Conservation (phyloP, 305 asterid species). For the Fraxinus latifolia region DNA sequence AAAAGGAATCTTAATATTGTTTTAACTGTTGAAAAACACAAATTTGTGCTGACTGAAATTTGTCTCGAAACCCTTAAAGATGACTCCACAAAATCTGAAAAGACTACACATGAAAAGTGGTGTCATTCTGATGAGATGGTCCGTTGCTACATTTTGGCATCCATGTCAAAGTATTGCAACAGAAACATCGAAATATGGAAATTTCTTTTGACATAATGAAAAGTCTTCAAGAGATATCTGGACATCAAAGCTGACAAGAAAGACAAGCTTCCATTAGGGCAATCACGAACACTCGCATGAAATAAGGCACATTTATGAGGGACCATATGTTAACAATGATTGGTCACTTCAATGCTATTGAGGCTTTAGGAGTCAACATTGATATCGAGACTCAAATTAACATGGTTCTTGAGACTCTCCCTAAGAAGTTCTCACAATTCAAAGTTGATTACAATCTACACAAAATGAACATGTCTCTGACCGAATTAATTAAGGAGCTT, state of each 20-base stretch:
- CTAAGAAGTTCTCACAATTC: neutral
- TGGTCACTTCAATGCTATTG: neutral
- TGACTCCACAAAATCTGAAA: neutral
- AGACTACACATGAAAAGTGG: neutral
- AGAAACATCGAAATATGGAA: no score
- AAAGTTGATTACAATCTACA: neutral
- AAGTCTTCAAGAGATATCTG: neutral
- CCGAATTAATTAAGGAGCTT: no score
- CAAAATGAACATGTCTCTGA: neutral
- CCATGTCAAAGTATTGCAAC: neutral
- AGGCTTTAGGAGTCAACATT: neutral
- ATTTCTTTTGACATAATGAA: neutral
- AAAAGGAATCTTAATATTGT: neutral
- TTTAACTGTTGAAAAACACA: no score
- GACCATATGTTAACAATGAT: neutral
- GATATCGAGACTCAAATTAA: neutral
- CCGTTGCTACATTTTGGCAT: neutral
- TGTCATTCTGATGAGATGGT: neutral
- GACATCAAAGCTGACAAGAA: neutral
- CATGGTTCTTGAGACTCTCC: neutral
- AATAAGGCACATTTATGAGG: neutral
- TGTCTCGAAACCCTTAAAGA: neutral
- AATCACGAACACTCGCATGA: neutral
- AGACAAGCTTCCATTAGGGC: neutral
- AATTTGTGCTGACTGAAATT: neutral